Base-by-base conservation (phyloP, 2,329 filamentous ascomycete species). In the Fusarium secorum region DNA sequence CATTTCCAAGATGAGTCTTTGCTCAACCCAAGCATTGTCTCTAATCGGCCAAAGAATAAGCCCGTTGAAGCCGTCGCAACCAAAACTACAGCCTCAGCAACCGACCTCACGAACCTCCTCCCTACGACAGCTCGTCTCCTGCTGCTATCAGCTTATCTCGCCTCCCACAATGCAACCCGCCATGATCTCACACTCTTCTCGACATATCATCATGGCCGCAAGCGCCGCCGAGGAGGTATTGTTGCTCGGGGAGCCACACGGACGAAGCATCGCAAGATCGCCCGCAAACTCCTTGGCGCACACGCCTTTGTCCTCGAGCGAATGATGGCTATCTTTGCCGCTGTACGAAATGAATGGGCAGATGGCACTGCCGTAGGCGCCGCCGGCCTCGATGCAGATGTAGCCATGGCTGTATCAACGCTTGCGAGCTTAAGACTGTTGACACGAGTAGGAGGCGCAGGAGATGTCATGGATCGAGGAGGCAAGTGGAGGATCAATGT, bases 401-500 rank as follows among this genome's bases (percentile, higher is more conserved):
- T 90, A 11, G 86, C 85, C 57, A 88, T 88, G 84, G 88, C 87
- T 42, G 85, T 96, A 52, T 90, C 92, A 7, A 95, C 93, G 24
- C 81, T 96, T 61, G 87, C 89, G 4, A 93, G 91, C 72, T 80
- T 96, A 77, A 81, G 91, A 44, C 77, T 96, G 73, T 79, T 96
- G 36, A 85, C 92, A 36, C 87, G 89, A 44, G 90, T 93, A 5
- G 90, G 89, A 20, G 86, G 85, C 20, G 80, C 84, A 30, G 83
- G 84, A 14, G 92, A 95, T 79, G 81, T 86, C 30, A 83, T 94
- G 75, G 93, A 95, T 77, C 83, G 89, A 1, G 88, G 88, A 1
- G 89, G 88, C 9, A 90, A 91, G 79, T 96, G 92, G 91, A 88
- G 91, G 75, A 90, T 95, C 14, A 93, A 92, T 73, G 89, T 93